A percentile compares a stretch with the other conserved stretches of the same genome.
phyloP scores from a whole-genome alignment of 2,329 filamentous ascomycete genomes.

The Phyllosticta capitalensis region DNA sequence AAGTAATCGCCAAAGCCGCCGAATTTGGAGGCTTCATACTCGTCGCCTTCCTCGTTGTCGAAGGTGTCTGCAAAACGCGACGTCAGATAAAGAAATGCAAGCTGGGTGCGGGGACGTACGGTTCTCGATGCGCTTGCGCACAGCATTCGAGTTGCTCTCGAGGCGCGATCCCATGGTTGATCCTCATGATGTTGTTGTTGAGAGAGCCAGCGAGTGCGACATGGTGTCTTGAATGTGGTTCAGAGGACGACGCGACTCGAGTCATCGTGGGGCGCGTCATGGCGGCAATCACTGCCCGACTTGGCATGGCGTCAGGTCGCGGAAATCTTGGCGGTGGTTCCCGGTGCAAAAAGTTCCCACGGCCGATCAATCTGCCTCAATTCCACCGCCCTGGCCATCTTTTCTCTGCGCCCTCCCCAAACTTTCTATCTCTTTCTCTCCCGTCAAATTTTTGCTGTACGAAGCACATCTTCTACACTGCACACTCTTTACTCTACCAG shows the following conservation, averaged over 20 bases:
- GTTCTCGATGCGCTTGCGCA: conserved; percentile 54
- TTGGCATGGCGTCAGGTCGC: neutral
- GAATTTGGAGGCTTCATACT: conserved; percentile 80
- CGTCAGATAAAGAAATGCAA: conserved; percentile 1
- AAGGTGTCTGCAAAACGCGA: conserved; percentile 50
- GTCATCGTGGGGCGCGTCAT: conserved; percentile 7
- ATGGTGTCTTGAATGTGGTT: too few relatives aligned
- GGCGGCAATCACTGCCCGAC: neutral
- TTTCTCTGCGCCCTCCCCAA: conserved; percentile 8
- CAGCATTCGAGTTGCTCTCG: conserved; percentile 48
- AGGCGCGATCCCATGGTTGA: conserved; percentile 51
- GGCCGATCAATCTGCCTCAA: conserved; percentile 2
- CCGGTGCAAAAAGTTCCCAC: conserved; percentile 8
- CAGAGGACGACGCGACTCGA: neutral
- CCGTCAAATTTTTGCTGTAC: neutral
- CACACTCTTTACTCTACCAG: conserved; percentile 7
- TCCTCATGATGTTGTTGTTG: neutral
- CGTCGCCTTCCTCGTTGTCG: conserved; percentile 73
- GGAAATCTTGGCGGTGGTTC: conserved; percentile 6
- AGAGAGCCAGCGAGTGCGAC: neutral
- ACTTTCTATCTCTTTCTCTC: neutral
- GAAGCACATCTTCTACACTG: neutral
- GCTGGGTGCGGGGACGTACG: conserved; percentile 29
- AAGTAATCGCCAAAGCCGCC: conserved; percentile 90
- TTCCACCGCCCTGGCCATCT: conserved; percentile 1